Evolutionary conservation across 2,329 filamentous ascomycete genomes (phyloP).

Genomic region (Pseudogymnoascus sp.): DNA sequence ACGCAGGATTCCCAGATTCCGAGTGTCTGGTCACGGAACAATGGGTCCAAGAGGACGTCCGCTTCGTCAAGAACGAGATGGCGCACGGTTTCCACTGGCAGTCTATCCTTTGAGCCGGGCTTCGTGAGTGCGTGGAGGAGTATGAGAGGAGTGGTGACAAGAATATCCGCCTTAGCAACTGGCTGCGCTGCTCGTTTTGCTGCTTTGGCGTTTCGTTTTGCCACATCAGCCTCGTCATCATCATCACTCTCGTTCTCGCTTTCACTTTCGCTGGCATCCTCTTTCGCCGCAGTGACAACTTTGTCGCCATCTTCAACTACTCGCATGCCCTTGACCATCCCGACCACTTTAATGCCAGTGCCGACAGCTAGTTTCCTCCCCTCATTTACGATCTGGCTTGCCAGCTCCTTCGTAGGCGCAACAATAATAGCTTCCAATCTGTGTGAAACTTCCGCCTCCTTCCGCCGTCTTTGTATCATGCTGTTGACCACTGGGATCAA

Average conservation of each 20-base stretch:
- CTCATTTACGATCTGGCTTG: slow-evolving; percentile 75
- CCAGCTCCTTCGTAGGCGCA: slow-evolving; percentile 72
- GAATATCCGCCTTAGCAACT: slow-evolving; percentile 65
- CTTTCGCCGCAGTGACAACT: slow-evolving; percentile 21
- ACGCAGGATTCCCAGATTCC: slow-evolving; percentile 75
- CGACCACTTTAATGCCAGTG: slow-evolving; percentile 70
- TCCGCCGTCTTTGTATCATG: slow-evolving; percentile 51
- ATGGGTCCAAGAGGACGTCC: slow-evolving; percentile 82
- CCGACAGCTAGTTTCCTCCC: slow-evolving; percentile 71
- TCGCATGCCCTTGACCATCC: slow-evolving; percentile 80
- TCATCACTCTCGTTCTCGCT: slow-evolving; percentile 31
- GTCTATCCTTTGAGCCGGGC: slow-evolving; percentile 33
- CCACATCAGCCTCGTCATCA: slow-evolving; percentile 24
- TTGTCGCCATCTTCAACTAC: slow-evolving; percentile 43
- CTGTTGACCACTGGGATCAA: slow-evolving; percentile 78
- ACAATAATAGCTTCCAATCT: slow-evolving; percentile 62
- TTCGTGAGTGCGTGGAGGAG: slow-evolving; percentile 66
- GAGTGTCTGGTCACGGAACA: slow-evolving; percentile 85
- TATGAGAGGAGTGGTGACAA: slow-evolving; percentile 73
- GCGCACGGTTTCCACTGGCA: slow-evolving; percentile 58
- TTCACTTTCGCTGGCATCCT: slow-evolving; percentile 31
- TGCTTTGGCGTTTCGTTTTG: slow-evolving; percentile 17
- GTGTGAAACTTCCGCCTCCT: slow-evolving; percentile 36
- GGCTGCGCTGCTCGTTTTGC: slow-evolving; percentile 36
- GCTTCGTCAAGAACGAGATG: slow-evolving; percentile 85